Conservation (phyloP, 1,139 yeast genomes). For the Pichia sp. region DNA sequence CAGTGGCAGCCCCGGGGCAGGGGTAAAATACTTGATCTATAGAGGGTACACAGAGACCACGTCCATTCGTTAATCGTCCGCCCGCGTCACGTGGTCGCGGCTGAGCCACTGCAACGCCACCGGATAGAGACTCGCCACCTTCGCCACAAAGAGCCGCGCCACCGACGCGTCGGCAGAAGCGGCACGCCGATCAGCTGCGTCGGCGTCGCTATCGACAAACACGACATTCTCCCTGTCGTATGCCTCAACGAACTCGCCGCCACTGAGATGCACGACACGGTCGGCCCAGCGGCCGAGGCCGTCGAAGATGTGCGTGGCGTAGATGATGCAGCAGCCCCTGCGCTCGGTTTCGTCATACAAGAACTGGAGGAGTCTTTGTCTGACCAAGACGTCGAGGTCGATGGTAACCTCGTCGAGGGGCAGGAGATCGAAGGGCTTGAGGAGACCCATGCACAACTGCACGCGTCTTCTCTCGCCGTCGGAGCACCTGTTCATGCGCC, state of each 20-base stretch:
- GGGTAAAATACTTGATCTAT: not conserved
- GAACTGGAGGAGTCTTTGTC: constrained; percentile 67
- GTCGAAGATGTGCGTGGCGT: constrained; percentile 96
- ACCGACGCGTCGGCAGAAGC: not conserved
- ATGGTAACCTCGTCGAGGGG: constrained; percentile 93
- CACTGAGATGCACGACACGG: constrained; percentile 69
- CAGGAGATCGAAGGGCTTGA: constrained; percentile 83
- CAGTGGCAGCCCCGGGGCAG: not conserved
- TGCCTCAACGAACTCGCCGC: constrained; percentile 47
- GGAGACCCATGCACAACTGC: constrained; percentile 86
- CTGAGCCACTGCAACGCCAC: constrained; percentile 41
- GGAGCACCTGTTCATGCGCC: constrained; percentile 90
- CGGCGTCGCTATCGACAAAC: constrained; percentile 15
- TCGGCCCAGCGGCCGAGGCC: constrained; percentile 91
- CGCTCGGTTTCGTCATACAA: constrained; percentile 62
- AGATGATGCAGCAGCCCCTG: constrained; percentile 68
- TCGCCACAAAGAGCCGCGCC: constrained; percentile 34
- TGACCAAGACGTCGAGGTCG: constrained; percentile 87
- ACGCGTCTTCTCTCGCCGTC: constrained; percentile 96
- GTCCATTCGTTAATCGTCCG: not conserved
- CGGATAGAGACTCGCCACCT: constrained; percentile 61
- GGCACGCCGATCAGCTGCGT: too few species aligned
- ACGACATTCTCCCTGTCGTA: constrained; percentile 32
- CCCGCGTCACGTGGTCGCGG: not conserved
- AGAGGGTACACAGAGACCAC: too few species aligned